Percentiles rank a stretch among this genome's conserved stretches.
phyloP scores from a whole-genome alignment of 2,329 filamentous ascomycete genomes.

The Plectosphaerella sp. region DNA sequence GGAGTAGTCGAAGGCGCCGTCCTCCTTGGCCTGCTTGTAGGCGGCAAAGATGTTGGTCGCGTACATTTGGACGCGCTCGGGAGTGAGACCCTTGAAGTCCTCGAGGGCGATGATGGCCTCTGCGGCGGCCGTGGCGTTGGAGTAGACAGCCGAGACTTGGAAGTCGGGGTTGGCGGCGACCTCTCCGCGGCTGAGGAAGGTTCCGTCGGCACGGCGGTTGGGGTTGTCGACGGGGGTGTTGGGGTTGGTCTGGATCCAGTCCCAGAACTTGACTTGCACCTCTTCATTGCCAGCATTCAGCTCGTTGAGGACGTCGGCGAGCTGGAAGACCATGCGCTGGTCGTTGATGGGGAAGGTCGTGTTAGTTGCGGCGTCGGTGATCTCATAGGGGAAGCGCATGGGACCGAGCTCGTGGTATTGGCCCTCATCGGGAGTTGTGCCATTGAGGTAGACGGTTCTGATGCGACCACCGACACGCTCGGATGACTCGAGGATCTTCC shows the following conservation, averaged over 20 bases:
- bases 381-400: slow-evolving; percentile 36
- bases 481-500: slow-evolving; percentile 38
- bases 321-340: slow-evolving; percentile 36
- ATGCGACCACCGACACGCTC: slow-evolving; percentile 36
- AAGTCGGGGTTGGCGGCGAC: slow-evolving; percentile 15
- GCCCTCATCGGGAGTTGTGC: slow-evolving; percentile 19
- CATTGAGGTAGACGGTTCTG: slow-evolving; percentile 35
- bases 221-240: slow-evolving; percentile 22
- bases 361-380: slow-evolving; percentile 33
- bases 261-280: slow-evolving; percentile 34
- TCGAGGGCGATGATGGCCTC: slow-evolving; percentile 17
- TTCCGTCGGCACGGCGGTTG: slow-evolving; percentile 21
- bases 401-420: slow-evolving; percentile 34
- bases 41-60: slow-evolving; percentile 22
- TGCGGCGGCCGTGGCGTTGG: slow-evolving; percentile 16
- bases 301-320: slow-evolving; percentile 32
- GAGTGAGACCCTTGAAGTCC: slow-evolving; percentile 17
- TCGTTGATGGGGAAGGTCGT: slow-evolving; percentile 35
- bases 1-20: slow-evolving; percentile 21
- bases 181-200: slow-evolving; percentile 17
- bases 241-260: slow-evolving; percentile 31
- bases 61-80: slow-evolving; percentile 16
- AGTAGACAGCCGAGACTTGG: slow-evolving; percentile 12
- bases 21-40: slow-evolving; percentile 21
- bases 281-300: slow-evolving; percentile 26